Conservation (phyloP, 75 land plant genomes). For the Pinus tabuliformis region DNA sequence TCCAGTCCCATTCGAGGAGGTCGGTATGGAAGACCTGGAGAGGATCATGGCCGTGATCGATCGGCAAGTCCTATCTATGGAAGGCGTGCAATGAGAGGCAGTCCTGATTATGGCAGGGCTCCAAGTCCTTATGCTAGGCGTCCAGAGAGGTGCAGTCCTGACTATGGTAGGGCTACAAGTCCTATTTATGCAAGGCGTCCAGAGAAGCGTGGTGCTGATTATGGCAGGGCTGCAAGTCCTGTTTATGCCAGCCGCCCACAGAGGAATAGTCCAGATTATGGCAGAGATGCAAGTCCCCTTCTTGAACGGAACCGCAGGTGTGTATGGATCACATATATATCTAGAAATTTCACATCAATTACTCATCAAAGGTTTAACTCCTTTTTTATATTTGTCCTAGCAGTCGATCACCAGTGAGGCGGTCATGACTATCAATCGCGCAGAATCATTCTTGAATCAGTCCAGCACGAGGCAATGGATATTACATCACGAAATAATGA, state of each 20-base stretch:
- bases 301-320: slow-evolving; percentile 29
- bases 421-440: neutral
- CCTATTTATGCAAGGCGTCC: neutral
- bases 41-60: slow-evolving; percentile 13
- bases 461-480: too few species aligned
- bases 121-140: slow-evolving; percentile 17
- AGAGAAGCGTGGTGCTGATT: slow-evolving; percentile 31
- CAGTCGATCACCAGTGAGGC: neutral
- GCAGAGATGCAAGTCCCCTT: slow-evolving; percentile 12
- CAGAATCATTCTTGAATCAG: too few species aligned
- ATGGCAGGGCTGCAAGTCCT: slow-evolving; percentile 39
- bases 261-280: slow-evolving; percentile 8
- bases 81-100: slow-evolving; percentile 13
- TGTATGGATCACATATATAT: too few species aligned
- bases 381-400: too few species aligned
- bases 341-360: too few species aligned
- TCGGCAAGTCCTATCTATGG: neutral
- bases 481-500: too few species aligned
- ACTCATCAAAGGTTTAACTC: too few species aligned
- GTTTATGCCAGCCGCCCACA: slow-evolving; percentile 6
- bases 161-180: slow-evolving; percentile 2
- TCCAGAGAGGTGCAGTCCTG: slow-evolving; percentile 53
- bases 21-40: slow-evolving; percentile 13
- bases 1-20: slow-evolving; percentile 41
- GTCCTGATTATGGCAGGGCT: slow-evolving; percentile 20